Base-by-base conservation (phyloP, 2,329 filamentous ascomycete species). In the Didymella lethalis region DNA sequence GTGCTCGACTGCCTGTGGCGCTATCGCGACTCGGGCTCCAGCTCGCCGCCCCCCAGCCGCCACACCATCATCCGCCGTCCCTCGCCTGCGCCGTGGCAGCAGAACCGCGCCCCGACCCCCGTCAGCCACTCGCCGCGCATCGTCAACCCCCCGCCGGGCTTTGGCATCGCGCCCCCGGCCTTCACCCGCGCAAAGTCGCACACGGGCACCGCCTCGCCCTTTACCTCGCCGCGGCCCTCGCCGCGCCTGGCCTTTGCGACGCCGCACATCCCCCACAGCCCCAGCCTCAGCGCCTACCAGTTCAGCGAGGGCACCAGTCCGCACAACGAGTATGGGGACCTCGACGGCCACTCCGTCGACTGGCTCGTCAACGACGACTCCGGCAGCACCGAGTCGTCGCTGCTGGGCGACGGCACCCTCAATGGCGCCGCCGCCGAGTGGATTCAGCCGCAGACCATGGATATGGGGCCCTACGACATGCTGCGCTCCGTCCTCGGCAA, bases 401-500 rank as follows among this genome's bases (percentile, higher is more conserved):
- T 86, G 40, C 84, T 87, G 34, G 87, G 85, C 10, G 83, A 90
- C 16, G 92, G 88, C 65, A 88, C 86, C 32, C 84, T 94, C 60
- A 93, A 92, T 71, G 89, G 88, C 43, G 90, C 90, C 14, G 92
- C 92, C 5, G 90, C 93, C 25, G 93, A 97, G 75, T 97, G 87
- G 79, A 83, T 89, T 47, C 81, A 83, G 59, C 81, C 84, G 14
- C 84, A 86, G 74, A 90, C 90, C 71, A 86, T 88, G 56, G 93
- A 98, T 72, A 98, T 99, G 94, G 96, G 92, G 58, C 94, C 95
- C 0, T 97, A 97, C 78, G 95, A 99, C 75, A 98, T 99, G 86
- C 84, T 99, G 55, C 91, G 95, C 62, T 97, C 94, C 6, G 96
- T 99, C 40, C 83, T 99, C 26, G 92, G 94, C 47, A 92, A 95